phyloP scores from a whole-genome alignment of 2,329 filamentous ascomycete species.

The Colletotrichum spinosum region DNA sequence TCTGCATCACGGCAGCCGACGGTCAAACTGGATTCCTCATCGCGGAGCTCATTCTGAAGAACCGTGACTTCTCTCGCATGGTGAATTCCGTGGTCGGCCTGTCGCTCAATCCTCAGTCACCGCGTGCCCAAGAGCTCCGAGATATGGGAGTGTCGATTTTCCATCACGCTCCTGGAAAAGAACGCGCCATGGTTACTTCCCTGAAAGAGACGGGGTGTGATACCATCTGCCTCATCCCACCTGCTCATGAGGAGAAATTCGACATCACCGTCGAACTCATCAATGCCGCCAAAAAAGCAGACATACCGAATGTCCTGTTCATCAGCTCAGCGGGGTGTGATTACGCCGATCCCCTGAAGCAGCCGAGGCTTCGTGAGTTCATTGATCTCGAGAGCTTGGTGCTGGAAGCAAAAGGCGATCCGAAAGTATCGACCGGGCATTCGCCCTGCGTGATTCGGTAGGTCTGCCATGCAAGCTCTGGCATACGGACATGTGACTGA shows the following conservation, averaged over 20 bases:
- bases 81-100: constrained; percentile 55
- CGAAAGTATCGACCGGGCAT: constrained; percentile 49
- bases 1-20: constrained; percentile 61
- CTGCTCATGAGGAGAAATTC: constrained; percentile 57
- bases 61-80: constrained; percentile 54
- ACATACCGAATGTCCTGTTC: constrained; percentile 58
- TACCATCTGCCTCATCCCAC: constrained; percentile 62
- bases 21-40: constrained; percentile 64
- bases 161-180: constrained; percentile 53
- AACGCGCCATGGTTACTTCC: constrained; percentile 50
- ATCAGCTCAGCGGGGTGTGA: constrained; percentile 62
- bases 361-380: constrained; percentile 63
- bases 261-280: constrained; percentile 59
- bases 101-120: constrained; percentile 51
- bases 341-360: constrained; percentile 59
- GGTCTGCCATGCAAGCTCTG: constrained; percentile 17
- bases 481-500: neutral
- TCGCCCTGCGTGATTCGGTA: constrained; percentile 60
- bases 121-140: constrained; percentile 53
- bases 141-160: constrained; percentile 56
- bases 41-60: constrained; percentile 59
- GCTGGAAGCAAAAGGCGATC: constrained; percentile 57
- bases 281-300: constrained; percentile 56
- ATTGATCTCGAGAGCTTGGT: constrained; percentile 60
- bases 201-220: constrained; percentile 57